Percentiles rank a stretch among this genome's conserved stretches.
Evolutionary conservation across 2,329 filamentous ascomycete genomes (phyloP).

Genomic region (Monosporascus ibericus): DNA sequence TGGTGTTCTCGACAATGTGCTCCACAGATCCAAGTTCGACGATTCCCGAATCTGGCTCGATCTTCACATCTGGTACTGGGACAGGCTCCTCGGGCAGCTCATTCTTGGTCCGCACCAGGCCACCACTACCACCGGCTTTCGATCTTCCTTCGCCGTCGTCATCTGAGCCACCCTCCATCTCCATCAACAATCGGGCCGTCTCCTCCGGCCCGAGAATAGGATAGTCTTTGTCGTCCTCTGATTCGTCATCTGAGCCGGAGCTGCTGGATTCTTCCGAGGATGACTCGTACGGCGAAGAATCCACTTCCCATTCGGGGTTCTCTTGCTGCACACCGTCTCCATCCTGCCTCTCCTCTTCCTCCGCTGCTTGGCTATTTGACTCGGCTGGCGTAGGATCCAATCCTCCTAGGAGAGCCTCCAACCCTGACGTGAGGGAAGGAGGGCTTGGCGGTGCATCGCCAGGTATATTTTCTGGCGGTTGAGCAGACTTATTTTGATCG

Average conservation of each 20-base stretch:
- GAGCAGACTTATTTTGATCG: constrained; percentile 2
- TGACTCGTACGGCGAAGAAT: constrained; percentile 71
- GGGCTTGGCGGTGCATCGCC: constrained; percentile 22
- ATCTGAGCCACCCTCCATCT: constrained; percentile 71
- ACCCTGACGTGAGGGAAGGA: constrained; percentile 26
- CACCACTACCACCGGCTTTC: constrained; percentile 33
- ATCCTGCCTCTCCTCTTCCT: constrained; percentile 8
- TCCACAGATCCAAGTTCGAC: constrained; percentile 70
- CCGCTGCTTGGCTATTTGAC: constrained; percentile 1
- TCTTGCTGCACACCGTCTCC: constrained; percentile 10
- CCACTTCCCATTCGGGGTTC: constrained; percentile 77
- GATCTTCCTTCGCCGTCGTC: constrained; percentile 59
- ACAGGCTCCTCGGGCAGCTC: constrained; percentile 60
- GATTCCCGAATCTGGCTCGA: constrained; percentile 72
- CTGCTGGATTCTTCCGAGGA: constrained; percentile 49
- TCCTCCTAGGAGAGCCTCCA: constrained; percentile 26
- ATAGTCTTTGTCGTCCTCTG: constrained; percentile 48
- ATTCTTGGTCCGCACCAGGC: constrained; percentile 72
- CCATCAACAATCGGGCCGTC: constrained; percentile 79
- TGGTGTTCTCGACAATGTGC: constrained; percentile 69
- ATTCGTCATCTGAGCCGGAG: constrained; percentile 52
- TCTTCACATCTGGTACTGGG: constrained; percentile 70
- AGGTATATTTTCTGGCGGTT: not conserved
- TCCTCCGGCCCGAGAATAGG: constrained; percentile 75
- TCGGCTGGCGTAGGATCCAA: constrained; percentile 18